Base-by-base conservation (phyloP, 2,329 filamentous ascomycete species). In the Claviceps sp. region DNA sequence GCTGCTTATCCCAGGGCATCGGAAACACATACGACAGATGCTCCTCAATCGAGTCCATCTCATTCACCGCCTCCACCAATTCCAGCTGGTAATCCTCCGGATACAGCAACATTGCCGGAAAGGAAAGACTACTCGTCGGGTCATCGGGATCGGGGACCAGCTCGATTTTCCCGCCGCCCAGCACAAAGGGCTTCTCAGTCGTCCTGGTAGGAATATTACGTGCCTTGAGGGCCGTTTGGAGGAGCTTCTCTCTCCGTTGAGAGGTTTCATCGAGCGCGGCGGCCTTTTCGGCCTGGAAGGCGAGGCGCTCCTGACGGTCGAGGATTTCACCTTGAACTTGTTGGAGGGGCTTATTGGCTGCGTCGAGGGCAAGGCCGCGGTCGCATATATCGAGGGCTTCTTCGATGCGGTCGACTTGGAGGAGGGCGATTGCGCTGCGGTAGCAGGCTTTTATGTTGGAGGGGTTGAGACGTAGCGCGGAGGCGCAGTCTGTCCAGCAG, bases 371-470 rank as follows among this genome's bases (percentile, higher is more conserved):
- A 2, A 96, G 73, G 0, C 90, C 93, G 5, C 81, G 77, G 4
- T 77, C 71, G 62, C 85, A 90, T 4, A 88, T 82, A 65, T 95
- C 88, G 58, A 84, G 77, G 2, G 93, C 90, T 70, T 96, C 89
- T 22, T 71, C 67, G 52, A 94, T 72, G 62, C 88, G 88, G 65
- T 86, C 84, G 16, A 96, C 79, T 1, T 84, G 81, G 26, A 95
- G 72, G 52, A 95, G 78, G 4, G 93, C 91, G 54, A 77, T 75
- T 2, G 86, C 80, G 52, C 86, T 89, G 56, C 93, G 85, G 69
- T 94, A 98, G 70, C 84, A 88, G 1, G 93, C 91, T 71, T 98
- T 98, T 62, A 94, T 67, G 66, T 95, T 96, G 49, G 66, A 67
- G 3, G 83, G 77, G 68, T 96, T 94, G 54, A 96, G 73, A 41